Conservation (phyloP, 2,329 filamentous ascomycete genomes). For the Truncatella angustata region DNA sequence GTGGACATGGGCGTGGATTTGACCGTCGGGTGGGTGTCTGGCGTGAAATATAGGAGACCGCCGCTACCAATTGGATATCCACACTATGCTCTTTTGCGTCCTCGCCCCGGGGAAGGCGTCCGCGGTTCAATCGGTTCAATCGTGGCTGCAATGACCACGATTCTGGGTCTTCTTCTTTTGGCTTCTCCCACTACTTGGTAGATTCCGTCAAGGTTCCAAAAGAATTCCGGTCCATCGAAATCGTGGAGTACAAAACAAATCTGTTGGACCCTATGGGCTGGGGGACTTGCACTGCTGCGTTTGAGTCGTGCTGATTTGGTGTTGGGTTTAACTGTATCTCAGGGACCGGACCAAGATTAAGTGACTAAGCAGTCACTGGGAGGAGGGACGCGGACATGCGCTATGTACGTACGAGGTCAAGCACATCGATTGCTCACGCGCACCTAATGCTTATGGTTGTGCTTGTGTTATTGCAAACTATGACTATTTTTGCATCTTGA, state of each 20-base stretch:
- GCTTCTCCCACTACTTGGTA: no score
- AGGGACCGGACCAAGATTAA: neutral
- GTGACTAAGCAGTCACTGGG: no score
- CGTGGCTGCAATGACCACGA: neutral
- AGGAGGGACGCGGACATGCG: no score
- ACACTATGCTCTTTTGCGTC: neutral
- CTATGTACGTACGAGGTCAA: neutral
- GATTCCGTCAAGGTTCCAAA: neutral
- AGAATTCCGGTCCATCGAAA: neutral
- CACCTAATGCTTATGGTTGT: no score
- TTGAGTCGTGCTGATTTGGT: neutral
- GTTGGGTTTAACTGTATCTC: neutral
- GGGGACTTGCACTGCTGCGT: neutral
- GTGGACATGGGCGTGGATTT: neutral
- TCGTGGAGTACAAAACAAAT: neutral
- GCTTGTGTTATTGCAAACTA: no score
- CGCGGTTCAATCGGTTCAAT: neutral
- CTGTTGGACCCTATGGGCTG: neutral
- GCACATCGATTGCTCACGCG: neutral
- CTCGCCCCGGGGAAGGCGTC: neutral
- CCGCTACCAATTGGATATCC: slow-evolving; percentile 9
- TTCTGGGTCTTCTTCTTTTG: no score
- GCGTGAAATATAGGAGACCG: neutral
- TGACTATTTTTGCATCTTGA: neutral
- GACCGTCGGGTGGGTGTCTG: no score